phyloP scores from a whole-genome alignment of 345 rosid genomes.

The Pelargonium nanum region DNA sequence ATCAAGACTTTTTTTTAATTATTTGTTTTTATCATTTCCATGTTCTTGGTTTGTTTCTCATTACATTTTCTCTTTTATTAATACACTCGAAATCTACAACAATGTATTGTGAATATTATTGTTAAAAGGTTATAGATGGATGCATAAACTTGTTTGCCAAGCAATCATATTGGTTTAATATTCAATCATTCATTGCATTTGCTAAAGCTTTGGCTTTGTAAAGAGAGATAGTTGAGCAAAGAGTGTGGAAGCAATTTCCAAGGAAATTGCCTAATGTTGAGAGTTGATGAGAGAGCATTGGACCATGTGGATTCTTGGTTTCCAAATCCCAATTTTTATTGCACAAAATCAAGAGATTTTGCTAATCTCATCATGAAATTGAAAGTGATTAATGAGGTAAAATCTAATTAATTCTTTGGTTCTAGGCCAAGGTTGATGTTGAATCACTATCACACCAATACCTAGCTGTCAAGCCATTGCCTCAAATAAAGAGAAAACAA shows the following conservation, averaged over 20 bases:
- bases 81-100: neutral
- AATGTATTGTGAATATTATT: no score
- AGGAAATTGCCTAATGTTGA: neutral
- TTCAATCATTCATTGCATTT: neutral
- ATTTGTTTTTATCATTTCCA: no score
- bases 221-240: neutral
- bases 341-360: no score
- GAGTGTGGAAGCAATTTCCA: neutral
- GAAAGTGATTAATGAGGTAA: neutral
- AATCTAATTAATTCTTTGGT: no score
- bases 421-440: no score
- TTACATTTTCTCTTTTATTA: neutral
- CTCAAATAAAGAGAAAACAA: no score
- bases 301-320: neutral
- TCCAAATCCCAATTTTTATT: no score
- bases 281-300: neutral
- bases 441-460: no score
- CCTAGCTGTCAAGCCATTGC: no score
- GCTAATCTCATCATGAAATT: neutral
- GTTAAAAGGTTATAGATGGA: no score
- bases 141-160: neutral
- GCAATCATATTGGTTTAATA: conserved; percentile 2
- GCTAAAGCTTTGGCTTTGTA: neutral
- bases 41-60: neutral
- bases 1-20: no score